A percentile compares a stretch with the other conserved stretches of the same genome.
Evolutionary conservation across 108 stramenopile species (phyloP).

Genomic region (Nitzschia putrida): DNA sequence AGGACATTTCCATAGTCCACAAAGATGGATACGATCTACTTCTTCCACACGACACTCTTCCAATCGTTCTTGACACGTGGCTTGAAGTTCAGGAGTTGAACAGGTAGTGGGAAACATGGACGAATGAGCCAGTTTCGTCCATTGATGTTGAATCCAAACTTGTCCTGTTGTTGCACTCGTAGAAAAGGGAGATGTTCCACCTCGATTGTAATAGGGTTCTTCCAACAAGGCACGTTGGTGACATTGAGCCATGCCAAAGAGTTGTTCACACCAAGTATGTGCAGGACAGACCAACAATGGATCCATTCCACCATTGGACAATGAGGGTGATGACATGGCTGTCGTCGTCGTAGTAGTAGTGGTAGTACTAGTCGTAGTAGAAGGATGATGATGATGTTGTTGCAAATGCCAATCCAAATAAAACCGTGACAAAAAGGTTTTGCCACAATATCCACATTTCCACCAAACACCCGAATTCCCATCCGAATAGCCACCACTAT

Average conservation of each 20-base stretch:
- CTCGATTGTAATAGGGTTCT: slow-evolving; percentile 36
- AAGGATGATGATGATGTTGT: slow-evolving; percentile 5
- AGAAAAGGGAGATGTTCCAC: neutral
- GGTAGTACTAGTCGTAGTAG: neutral
- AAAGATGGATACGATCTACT: neutral
- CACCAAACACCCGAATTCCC: slow-evolving; percentile 10
- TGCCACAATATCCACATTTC: slow-evolving; percentile 36
- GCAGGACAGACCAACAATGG: slow-evolving; percentile 11
- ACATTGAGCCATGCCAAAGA: slow-evolving; percentile 24
- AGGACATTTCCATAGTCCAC: slow-evolving; percentile 5
- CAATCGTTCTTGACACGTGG: slow-evolving; percentile 8
- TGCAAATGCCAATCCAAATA: slow-evolving; percentile 36
- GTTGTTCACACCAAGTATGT: slow-evolving; percentile 10
- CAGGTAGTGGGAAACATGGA: slow-evolving; percentile 16
- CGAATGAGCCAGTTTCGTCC: slow-evolving; percentile 14
- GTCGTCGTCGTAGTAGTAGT: neutral
- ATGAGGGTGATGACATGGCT: neutral
- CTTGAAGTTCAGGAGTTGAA: slow-evolving; percentile 2
- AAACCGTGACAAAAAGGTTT: slow-evolving; percentile 24
- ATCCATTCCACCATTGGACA: neutral
- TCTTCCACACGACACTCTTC: slow-evolving; percentile 6
- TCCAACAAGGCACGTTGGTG: slow-evolving; percentile 18
- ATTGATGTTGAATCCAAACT: slow-evolving; percentile 14
- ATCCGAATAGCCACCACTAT: neutral
- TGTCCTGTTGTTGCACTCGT: neutral